These are phyloP conservation scores for Talaromyces sp. DNA, from an alignment of 2,329 filamentous ascomycete species.

Conservation along the genomic window DNA sequence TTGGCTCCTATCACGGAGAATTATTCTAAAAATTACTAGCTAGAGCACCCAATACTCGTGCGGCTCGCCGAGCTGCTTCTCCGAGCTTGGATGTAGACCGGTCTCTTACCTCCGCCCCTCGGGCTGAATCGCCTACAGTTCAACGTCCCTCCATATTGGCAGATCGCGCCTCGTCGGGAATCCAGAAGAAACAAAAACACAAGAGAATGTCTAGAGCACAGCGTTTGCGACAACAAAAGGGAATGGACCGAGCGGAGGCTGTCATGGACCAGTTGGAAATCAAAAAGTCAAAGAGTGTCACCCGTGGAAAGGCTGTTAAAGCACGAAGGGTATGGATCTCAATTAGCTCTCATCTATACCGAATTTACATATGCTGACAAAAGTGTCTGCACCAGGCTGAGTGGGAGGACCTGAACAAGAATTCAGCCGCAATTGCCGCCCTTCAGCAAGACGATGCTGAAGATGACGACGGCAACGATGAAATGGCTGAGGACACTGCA, in stretches of 20 bases:
- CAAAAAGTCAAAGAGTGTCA: slow-evolving; percentile 58
- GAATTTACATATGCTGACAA: slow-evolving; percentile 18
- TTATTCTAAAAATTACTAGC: slow-evolving; percentile 40
- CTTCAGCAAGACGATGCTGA: slow-evolving; percentile 53
- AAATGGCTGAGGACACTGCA: slow-evolving; percentile 35
- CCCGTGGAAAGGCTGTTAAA: slow-evolving; percentile 52
- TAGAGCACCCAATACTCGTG: slow-evolving; percentile 59
- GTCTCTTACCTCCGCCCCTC: slow-evolving; percentile 48
- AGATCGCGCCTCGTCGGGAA: slow-evolving; percentile 53
- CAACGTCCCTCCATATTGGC: slow-evolving; percentile 52
- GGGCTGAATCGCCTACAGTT: slow-evolving; percentile 41
- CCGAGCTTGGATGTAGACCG: slow-evolving; percentile 58
- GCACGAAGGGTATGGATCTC: slow-evolving; percentile 46
- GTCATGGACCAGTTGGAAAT: slow-evolving; percentile 58
- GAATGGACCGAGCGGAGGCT: slow-evolving; percentile 58
- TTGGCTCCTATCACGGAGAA: background rate
- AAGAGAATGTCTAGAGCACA: slow-evolving; percentile 57
- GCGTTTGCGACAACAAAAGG: slow-evolving; percentile 56
- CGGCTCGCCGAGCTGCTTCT: slow-evolving; percentile 59
- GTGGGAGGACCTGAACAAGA: slow-evolving; percentile 47
- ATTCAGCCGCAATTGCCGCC: slow-evolving; percentile 30
- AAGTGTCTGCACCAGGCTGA: slow-evolving; percentile 30
- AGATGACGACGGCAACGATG: slow-evolving; percentile 42
- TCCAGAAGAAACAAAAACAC: slow-evolving; percentile 55
- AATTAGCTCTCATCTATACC: background rate